phyloP scores from a whole-genome alignment of 2,329 filamentous ascomycete genomes.

The Alternaria solani region DNA sequence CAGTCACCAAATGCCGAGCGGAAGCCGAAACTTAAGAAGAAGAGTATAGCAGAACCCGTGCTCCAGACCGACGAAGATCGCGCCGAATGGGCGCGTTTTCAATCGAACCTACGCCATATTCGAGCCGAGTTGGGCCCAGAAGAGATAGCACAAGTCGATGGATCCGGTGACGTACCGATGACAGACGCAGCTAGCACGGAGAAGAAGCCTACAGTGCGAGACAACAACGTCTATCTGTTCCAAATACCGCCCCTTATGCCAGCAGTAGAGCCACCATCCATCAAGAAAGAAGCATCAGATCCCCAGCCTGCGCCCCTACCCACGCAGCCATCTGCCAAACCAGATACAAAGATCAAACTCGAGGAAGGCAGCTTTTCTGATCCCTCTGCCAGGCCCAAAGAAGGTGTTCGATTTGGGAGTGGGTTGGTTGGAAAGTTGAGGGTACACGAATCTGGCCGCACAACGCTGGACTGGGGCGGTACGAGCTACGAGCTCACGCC shows the following conservation, averaged over 20 bases:
- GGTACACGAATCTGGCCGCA: constrained; percentile 68
- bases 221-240: constrained; percentile 68
- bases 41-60: constrained; percentile 47
- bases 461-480: constrained; percentile 70
- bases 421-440: constrained; percentile 68
- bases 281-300: constrained; percentile 42
- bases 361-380: constrained; percentile 41
- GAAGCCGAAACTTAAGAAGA: constrained; percentile 34
- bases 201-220: constrained; percentile 46
- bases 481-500: constrained; percentile 66
- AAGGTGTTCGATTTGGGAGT: constrained; percentile 54
- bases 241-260: constrained; percentile 71
- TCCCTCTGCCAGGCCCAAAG: constrained; percentile 18
- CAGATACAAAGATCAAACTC: constrained; percentile 39
- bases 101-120: constrained; percentile 57
- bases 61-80: constrained; percentile 63
- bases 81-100: constrained; percentile 59
- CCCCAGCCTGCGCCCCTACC: constrained; percentile 18
- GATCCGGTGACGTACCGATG: constrained; percentile 54
- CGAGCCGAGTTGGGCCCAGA: constrained; percentile 57
- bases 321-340: constrained; percentile 22
- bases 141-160: constrained; percentile 43
- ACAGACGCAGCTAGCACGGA: constrained; percentile 26
- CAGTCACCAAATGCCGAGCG: constrained; percentile 46
- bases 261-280: constrained; percentile 57